Base-by-base conservation (phyloP, 192 early-diverging fungal species). In the Podila verticillata region DNA sequence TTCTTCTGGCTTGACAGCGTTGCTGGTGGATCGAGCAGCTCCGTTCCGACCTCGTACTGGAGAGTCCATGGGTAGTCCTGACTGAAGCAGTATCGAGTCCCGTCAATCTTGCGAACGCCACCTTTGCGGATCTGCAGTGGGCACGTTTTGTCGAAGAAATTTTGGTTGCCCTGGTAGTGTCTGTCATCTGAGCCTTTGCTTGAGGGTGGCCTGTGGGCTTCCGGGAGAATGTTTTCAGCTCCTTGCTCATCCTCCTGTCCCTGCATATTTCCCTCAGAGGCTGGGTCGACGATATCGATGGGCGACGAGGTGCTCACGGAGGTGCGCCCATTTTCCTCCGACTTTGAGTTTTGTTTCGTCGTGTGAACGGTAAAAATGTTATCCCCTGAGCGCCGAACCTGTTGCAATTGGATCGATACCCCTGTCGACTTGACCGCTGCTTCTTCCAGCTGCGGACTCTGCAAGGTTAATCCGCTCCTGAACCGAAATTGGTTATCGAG, bases 81-180 rank as follows among this genome's bases (percentile, higher is more conserved):
- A 20, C 71, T 47, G 35, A 80, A 80, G 2, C 57, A 80, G 29
- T 72, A 68, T 7, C 66, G 65, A 8, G 60, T 32, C 1, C 77
- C 77, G 28, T 80, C 61, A 15, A 72, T 8, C 65, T 67, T 48
- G 1, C 34, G 66, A 12, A 65, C 5, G 7, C 77, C 77, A 49
- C 48, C 47, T 28, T 67, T 66, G 7, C 77, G 77, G 12, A 80
- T 49, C 9, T 47, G 59, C 20, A 80, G 28, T 17, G 77, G 66
- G 36, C 77, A 72, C 3, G 70, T 30, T 36, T 72, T 80, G 64
- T 80, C 77, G 7, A 80, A 32, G 65, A 80, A 80, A 57, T 80
- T 80, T 28, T 64, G 72, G 29, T 35, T 64, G 15, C 77, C 77
- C 9, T 72, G 65, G 32, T 80, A 80, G 24, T 29, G 56, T n/a